Evolutionary conservation across 441 rosid species (phyloP).

Genomic region (Metrosideros polymorpha): DNA sequence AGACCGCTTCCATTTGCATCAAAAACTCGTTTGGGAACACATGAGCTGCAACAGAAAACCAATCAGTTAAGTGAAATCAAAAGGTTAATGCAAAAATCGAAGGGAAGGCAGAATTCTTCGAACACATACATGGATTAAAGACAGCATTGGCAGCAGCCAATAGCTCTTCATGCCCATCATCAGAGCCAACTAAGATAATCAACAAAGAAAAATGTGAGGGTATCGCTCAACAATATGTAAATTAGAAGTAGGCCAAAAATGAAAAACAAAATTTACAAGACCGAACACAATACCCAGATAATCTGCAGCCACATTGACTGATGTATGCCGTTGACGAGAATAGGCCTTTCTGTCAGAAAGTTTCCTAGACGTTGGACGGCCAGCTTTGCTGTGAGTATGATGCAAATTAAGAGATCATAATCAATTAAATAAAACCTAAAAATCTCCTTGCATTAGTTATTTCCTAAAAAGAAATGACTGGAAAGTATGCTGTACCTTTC

Average conservation of each 20-base stretch:
- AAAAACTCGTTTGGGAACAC: slow-evolving; percentile 54
- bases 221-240: background rate
- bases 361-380: slow-evolving; percentile 93
- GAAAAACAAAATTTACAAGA: background rate
- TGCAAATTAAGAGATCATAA: slow-evolving; percentile 19
- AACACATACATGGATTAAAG: slow-evolving; percentile 43
- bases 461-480: background rate
- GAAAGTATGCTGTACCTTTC: slow-evolving; percentile 55
- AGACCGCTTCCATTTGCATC: slow-evolving; percentile 81
- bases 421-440: background rate
- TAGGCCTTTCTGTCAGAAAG: slow-evolving; percentile 95
- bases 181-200: slow-evolving; percentile 57
- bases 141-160: slow-evolving; percentile 88
- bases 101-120: background rate
- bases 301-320: slow-evolving; percentile 55
- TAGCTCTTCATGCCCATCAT: slow-evolving; percentile 89
- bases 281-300: slow-evolving; percentile 61
- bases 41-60: slow-evolving; percentile 45
- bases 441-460: background rate
- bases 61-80: slow-evolving; percentile 9
- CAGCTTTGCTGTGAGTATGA: slow-evolving; percentile 56
- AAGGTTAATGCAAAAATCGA: background rate
- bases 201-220: slow-evolving; percentile 5
- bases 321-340: slow-evolving; percentile 65
- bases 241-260: background rate